Base-by-base conservation (phyloP, 202 grass and related monocot species). In the Musa balbisiana region DNA sequence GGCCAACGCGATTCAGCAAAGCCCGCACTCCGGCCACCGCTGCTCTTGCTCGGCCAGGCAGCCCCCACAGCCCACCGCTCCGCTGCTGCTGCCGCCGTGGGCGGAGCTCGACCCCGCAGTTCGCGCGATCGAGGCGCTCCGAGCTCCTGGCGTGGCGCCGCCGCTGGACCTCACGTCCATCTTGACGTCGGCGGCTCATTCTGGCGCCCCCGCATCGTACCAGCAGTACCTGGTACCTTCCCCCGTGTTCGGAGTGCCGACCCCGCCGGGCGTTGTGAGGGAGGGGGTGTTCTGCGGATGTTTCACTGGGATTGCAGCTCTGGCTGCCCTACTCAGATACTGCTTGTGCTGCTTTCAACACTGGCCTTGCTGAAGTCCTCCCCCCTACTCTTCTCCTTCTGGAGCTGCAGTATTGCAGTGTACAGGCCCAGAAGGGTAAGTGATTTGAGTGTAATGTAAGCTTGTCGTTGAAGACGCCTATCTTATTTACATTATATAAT, bases 341-440 rank as follows among this genome's bases (percentile, higher is more conserved):
- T 65, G 63, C 23, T 65, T 65, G 11, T 65, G 63, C 22, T 65
- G 63, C 63, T 65, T 65, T 11, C 63, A 65, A 26, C 63, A 26
- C 11, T 65, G 63, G 63, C 21, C 22, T 12, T 65, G 21, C 63
- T 65, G 11, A 65, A 13, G 12, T 13, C 23, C 11, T 26, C 21
- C 24, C 8, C 8, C 33, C 33, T 43, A 11, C 2, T 63, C 20
- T 23, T 62, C 19, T 63, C 60, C 60, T 10, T 63, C 15, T 23
- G 19, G 10, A 22, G 22, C 8, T 10, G 19, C n/a, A 11, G n/a
- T 1, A 0, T 10, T 9, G 60, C 20, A 17, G n/a, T 62, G 58
- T 2, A 8, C 8, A 9, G 8, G 16, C n/a, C 6, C 17, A 8
- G 13, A 8, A 1, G 16, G 1, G 58, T 21, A 62, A 8, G 22